Conservation (phyloP, 2,329 filamentous ascomycete genomes). For the Mycosphaerella sp. region DNA sequence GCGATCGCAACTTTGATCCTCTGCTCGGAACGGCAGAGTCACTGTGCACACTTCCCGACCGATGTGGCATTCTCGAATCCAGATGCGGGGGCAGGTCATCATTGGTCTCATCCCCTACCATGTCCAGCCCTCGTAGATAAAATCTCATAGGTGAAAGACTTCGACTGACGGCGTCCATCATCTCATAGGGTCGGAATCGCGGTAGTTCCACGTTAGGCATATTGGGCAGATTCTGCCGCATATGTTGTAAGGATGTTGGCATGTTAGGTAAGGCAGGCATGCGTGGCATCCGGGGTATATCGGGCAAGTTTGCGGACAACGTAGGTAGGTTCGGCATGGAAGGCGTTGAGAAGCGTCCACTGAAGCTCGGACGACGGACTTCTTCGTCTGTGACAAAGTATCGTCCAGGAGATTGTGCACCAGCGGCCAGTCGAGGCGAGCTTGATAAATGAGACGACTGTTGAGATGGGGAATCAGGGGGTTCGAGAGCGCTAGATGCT, state of each 20-base stretch:
- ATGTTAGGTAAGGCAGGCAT: constrained; percentile 23
- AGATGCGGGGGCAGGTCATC: not conserved
- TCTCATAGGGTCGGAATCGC: constrained; percentile 41
- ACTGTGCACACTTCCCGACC: constrained; percentile 16
- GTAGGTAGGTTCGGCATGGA: constrained; percentile 28
- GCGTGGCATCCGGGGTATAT: constrained; percentile 25
- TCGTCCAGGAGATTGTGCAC: constrained; percentile 27
- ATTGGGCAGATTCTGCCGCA: constrained; percentile 15
- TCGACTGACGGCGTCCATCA: constrained; percentile 41
- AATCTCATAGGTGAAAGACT: constrained; percentile 43
- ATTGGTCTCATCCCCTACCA: constrained; percentile 4
- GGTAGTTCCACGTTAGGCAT: constrained; percentile 32
- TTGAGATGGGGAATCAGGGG: constrained; percentile 16
- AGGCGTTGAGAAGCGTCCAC: constrained; percentile 26
- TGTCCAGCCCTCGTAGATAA: constrained; percentile 35
- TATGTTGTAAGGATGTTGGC: constrained; percentile 17
- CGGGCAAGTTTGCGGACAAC: constrained; percentile 16
- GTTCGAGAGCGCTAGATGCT: constrained; percentile 15
- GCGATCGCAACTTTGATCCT: constrained; percentile 12
- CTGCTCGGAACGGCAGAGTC: constrained; percentile 14
- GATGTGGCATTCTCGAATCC: not conserved
- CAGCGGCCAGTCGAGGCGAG: constrained; percentile 19
- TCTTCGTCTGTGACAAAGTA: constrained; percentile 31
- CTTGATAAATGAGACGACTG: constrained; percentile 8
- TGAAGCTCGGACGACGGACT: constrained; percentile 26